Evolutionary conservation across 257 asterid species (phyloP).

Genomic region (Solanum tarapatanum): DNA sequence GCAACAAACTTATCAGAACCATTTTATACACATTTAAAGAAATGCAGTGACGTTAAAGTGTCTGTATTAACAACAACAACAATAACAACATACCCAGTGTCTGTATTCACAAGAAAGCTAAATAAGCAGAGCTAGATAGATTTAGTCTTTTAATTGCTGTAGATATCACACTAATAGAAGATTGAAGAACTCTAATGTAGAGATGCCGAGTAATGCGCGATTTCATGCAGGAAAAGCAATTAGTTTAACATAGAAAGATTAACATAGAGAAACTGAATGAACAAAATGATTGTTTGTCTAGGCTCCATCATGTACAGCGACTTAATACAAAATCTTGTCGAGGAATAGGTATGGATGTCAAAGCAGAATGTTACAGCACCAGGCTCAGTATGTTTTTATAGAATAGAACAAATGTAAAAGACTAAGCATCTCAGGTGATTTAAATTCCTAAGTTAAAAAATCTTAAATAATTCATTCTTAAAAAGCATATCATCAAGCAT

Average conservation of each 20-base stretch:
- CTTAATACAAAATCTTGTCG: neutral
- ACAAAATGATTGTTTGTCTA: neutral
- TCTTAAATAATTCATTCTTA: neutral
- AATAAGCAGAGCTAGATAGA: neutral
- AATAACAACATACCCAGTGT: neutral
- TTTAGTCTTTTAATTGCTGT: neutral
- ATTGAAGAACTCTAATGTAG: neutral
- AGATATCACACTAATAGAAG: neutral
- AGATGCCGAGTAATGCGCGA: neutral
- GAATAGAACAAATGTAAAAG: neutral
- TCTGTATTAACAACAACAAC: neutral
- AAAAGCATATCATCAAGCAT: neutral
- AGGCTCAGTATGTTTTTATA: neutral
- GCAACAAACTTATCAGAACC: constrained; percentile 1
- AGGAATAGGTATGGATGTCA: neutral
- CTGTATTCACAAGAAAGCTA: neutral
- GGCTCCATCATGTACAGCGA: neutral
- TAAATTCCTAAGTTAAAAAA: neutral
- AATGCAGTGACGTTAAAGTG: neutral
- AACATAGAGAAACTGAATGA: neutral
- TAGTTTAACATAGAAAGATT: neutral
- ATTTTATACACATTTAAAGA: neutral
- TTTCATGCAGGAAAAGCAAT: neutral
- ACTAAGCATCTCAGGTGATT: neutral
- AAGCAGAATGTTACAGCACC: neutral